Conservation (phyloP, 2,329 filamentous ascomycete genomes). For the Myotisia sp. region DNA sequence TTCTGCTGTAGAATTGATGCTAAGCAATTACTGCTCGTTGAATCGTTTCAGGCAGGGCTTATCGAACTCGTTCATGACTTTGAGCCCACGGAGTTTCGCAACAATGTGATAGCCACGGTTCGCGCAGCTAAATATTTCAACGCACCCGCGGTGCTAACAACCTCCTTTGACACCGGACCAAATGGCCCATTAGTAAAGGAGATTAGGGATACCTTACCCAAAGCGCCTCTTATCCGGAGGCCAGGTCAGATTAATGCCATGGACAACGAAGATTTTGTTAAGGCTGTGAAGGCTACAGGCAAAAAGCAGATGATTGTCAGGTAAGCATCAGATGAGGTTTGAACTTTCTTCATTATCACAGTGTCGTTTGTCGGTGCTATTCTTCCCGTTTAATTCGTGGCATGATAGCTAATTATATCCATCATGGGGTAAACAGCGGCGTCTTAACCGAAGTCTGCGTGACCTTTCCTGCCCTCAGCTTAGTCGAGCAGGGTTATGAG, state of each 20-base stretch:
- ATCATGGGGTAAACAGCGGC: neutral
- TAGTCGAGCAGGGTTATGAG: constrained; percentile 55
- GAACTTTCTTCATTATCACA: no score
- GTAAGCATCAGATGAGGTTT: no score
- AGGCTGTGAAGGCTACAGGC: constrained; percentile 49
- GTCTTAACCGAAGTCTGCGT: constrained; percentile 31
- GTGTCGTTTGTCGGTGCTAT: no score
- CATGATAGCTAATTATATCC: neutral
- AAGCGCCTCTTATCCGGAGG: constrained; percentile 50
- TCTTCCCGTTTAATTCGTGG: no score
- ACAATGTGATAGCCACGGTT: constrained; percentile 55
- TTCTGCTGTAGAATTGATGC: no score
- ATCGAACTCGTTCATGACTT: constrained; percentile 47
- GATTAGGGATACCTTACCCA: constrained; percentile 52
- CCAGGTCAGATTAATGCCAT: constrained; percentile 63
- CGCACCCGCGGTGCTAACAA: constrained; percentile 55
- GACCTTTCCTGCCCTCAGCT: constrained; percentile 57
- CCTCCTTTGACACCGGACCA: constrained; percentile 53
- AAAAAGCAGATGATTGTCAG: constrained; percentile 57
- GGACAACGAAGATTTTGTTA: constrained; percentile 57
- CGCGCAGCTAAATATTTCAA: constrained; percentile 52
- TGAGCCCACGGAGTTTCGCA: constrained; percentile 48
- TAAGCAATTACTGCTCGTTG: no score
- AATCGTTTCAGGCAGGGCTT: constrained; percentile 25
- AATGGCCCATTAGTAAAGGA: constrained; percentile 59